Percentiles rank a stretch among this genome's conserved stretches.
Evolutionary conservation across 139 green algal genomes (phyloP).

Genomic region (Chlorella sp.): DNA sequence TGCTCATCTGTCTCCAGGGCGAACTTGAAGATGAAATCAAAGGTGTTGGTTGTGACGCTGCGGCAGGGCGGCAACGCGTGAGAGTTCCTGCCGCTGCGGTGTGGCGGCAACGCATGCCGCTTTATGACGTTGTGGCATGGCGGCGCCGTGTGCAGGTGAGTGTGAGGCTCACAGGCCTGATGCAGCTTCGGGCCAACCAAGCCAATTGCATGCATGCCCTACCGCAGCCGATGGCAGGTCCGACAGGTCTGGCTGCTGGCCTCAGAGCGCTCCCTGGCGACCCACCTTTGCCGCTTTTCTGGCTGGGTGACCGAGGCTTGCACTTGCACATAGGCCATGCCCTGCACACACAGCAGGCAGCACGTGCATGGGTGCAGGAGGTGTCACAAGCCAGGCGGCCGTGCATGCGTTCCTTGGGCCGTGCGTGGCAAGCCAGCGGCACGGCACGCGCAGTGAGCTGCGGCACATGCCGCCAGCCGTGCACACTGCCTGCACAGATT

Average conservation of each 20-base stretch:
- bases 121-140: too few relatives aligned
- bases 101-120: not conserved
- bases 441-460: too few relatives aligned
- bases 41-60: conserved; percentile 66
- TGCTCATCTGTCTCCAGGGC: not conserved
- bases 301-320: conserved; percentile 57
- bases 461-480: too few relatives aligned
- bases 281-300: conserved; percentile 41
- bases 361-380: too few relatives aligned
- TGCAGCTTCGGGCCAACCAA: not conserved
- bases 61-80: not conserved
- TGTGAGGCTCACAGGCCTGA: too few relatives aligned
- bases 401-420: too few relatives aligned
- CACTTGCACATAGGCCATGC: conserved; percentile 56
- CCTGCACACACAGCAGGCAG: conserved; percentile 20
- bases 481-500: too few relatives aligned
- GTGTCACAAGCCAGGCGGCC: too few relatives aligned
- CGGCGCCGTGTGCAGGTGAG: too few relatives aligned
- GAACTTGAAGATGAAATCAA: conserved; percentile 55
- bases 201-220: not conserved
- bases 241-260: not conserved
- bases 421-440: too few relatives aligned
- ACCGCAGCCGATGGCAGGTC: not conserved
- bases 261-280: not conserved
- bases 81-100: too few relatives aligned